Percentiles rank a stretch among this genome's conserved stretches.
Conservation (phyloP, 139 green algal species). For the Chlorella ohadii region DNA sequence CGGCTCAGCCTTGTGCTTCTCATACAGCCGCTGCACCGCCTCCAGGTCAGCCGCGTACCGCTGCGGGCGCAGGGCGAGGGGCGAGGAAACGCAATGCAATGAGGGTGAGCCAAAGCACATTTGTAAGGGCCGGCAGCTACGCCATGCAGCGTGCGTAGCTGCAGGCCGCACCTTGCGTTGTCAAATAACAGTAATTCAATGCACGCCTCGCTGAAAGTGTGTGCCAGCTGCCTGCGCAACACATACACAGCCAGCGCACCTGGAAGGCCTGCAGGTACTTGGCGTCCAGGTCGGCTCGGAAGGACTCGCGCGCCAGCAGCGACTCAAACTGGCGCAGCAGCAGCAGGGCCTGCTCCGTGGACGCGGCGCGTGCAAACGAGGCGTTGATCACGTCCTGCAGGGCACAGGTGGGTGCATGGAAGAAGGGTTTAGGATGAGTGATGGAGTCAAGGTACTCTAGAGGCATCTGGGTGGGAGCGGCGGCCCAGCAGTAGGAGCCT, state of each 20-base stretch:
- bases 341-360: conserved; percentile 87
- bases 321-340: conserved; percentile 90
- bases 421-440: too few relatives aligned
- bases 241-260: conserved; percentile 25
- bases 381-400: conserved; percentile 88
- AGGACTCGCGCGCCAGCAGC: conserved; percentile 86
- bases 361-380: conserved; percentile 88
- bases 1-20: conserved; percentile 89
- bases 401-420: background rate
- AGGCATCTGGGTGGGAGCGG: background rate
- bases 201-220: too few relatives aligned
- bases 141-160: too few relatives aligned
- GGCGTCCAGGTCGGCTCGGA: conserved; percentile 69
- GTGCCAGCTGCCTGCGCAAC: too few relatives aligned
- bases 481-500: too few relatives aligned
- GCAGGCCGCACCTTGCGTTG: background rate
- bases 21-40: conserved; percentile 89
- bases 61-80: background rate
- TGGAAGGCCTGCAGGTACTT: conserved; percentile 93
- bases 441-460: background rate
- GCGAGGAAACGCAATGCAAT: background rate
- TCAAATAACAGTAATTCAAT: too few relatives aligned
- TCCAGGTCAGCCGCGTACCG: conserved; percentile 77
- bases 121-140: too few relatives aligned
- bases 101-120: too few relatives aligned